Base-by-base conservation (phyloP, 1,284 basidiomycete genomes). In the Rhizoctonia solani region DNA sequence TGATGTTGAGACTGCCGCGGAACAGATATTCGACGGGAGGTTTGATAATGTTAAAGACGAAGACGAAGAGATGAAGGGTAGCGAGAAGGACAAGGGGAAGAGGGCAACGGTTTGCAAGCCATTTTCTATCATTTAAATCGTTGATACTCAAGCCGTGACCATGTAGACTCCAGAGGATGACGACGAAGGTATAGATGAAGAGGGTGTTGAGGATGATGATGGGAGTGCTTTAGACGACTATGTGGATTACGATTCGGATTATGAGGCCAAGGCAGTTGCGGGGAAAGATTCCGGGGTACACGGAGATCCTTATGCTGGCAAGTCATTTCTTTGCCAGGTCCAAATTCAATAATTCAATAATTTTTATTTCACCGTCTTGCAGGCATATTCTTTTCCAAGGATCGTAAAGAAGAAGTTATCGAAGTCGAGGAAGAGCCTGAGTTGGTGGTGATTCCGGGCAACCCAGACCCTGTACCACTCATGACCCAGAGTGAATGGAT, bases 401-500 rank as follows among this genome's bases (percentile, higher is more conserved):
- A 93, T 74, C 83, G 93, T 54, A 82, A 85, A 30, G 90, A 95
- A 77, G 87, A 91, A 76, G 87, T 93, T 42, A 89, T 94, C 54
- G 90, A 96, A 78, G 84, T 77, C 19, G 86, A 93, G 74, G 90
- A 93, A 76, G 83, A 88, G 66, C 82, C 88, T 5, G 88, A 90
- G 75, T 76, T 79, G 2, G 78, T 81, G 37, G 69, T 75, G 34
- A 74, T 89, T 25, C 76, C 80, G 2, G 83, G 79, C 49, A 75
- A 74, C 14, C 77, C 76, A 54, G 81, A 84, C 69, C 76, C 77
- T 16, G 81, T 88, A 25, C 85, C 84, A 68, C 77, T 94, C 42
- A 85, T 95, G 83, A 87, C 87, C 23, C 89, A 91, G 75, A 90
- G 90, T n/a, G 87, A 93, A 74, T 96, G 93, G 93, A 95, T 95